Conservation (phyloP, 352 stramenopile genomes). For the Phytophthora foliorum region DNA sequence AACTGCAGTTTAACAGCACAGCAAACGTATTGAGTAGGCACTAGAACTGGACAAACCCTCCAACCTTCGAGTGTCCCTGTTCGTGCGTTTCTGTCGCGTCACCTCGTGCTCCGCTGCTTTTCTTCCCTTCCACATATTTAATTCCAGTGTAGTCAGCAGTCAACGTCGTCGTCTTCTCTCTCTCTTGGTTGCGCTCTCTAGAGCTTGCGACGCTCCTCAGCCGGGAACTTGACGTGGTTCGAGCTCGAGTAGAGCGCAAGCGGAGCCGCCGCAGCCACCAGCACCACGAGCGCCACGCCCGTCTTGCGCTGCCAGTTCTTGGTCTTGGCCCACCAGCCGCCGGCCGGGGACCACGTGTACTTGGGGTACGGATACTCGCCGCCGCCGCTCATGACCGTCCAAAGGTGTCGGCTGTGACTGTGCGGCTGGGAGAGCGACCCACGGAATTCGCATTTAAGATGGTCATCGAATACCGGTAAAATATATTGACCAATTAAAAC, state of each 20-base stretch:
- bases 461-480: background rate
- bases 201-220: slow-evolving; percentile 72
- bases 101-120: slow-evolving; percentile 10
- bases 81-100: slow-evolving; percentile 1
- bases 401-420: slow-evolving; percentile 30
- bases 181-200: slow-evolving; percentile 26
- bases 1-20: slow-evolving; percentile 16
- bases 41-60: background rate
- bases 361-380: slow-evolving; percentile 90
- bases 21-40: slow-evolving; percentile 6
- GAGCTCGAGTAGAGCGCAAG: slow-evolving; percentile 69
- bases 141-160: slow-evolving; percentile 18
- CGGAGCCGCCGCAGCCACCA: slow-evolving; percentile 60
- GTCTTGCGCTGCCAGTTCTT: slow-evolving; percentile 88
- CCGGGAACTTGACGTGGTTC: slow-evolving; percentile 79
- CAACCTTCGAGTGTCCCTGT: background rate
- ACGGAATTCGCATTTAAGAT: background rate
- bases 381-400: slow-evolving; percentile 71
- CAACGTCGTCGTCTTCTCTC: background rate
- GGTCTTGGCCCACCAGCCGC: slow-evolving; percentile 88
- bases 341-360: slow-evolving; percentile 88
- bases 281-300: slow-evolving; percentile 60
- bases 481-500: background rate
- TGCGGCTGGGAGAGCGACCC: slow-evolving; percentile 21
- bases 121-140: slow-evolving; percentile 25